phyloP scores from a whole-genome alignment of 495 filamentous ascomycete genomes.

The Cetradonia linearis region DNA sequence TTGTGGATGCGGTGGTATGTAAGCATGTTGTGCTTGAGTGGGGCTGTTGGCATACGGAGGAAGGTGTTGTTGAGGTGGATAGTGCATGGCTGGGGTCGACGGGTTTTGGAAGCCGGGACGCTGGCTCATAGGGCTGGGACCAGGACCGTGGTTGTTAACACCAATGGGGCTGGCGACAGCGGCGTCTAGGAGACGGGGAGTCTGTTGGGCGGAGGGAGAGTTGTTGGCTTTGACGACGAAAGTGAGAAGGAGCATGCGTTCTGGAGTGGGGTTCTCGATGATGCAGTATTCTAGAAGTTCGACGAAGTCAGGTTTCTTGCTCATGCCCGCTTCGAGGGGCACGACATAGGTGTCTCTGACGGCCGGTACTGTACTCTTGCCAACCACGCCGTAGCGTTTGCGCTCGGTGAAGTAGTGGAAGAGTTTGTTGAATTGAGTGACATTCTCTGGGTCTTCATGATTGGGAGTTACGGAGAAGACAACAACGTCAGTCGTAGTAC shows the following conservation, averaged over 20 bases:
- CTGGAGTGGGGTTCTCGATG: conserved; percentile 52
- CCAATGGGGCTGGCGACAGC: conserved; percentile 38
- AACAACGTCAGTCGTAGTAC: conserved; percentile 59
- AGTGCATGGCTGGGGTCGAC: conserved; percentile 14
- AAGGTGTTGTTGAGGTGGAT: conserved; percentile 11
- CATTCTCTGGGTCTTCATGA: conserved; percentile 41
- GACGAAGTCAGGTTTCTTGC: conserved; percentile 59
- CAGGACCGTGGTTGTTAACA: conserved; percentile 33
- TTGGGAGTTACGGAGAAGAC: conserved; percentile 55
- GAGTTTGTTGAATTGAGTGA: conserved; percentile 52
- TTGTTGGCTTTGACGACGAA: conserved; percentile 59
- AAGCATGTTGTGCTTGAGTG: conserved; percentile 19
- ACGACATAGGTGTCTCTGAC: conserved; percentile 73
- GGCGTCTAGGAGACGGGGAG: conserved; percentile 34
- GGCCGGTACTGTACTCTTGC: conserved; percentile 53
- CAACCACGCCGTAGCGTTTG: conserved; percentile 71
- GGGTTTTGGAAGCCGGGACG: conserved; percentile 18
- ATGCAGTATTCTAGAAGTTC: conserved; percentile 63
- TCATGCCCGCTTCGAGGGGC: conserved; percentile 53
- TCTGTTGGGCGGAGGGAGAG: conserved; percentile 37
- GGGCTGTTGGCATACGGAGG: conserved; percentile 18
- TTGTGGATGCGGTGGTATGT: conserved; percentile 22
- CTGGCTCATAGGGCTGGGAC: conserved; percentile 19
- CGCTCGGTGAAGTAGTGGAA: conserved; percentile 71
- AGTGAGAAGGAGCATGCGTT: conserved; percentile 64